Percentiles rank a stretch among this genome's conserved stretches.
Evolutionary conservation across 352 stramenopile genomes (phyloP).

Genomic region (Phytophthora ohioensis): DNA sequence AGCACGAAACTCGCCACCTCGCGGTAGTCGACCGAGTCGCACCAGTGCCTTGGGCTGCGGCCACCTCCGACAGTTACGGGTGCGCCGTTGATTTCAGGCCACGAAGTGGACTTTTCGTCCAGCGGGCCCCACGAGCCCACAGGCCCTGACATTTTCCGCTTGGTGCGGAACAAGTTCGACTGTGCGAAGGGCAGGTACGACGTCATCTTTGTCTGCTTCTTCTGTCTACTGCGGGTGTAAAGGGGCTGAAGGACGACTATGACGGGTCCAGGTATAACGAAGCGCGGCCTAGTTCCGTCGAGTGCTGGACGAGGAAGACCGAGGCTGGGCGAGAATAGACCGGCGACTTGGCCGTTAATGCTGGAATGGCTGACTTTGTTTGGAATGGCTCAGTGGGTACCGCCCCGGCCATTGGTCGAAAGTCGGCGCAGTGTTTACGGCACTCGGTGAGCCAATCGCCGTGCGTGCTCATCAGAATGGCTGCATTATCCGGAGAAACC

Average conservation of each 20-base stretch:
- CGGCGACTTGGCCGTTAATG: conserved; percentile 19
- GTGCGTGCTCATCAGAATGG: conserved; percentile 1
- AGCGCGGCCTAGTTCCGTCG: not conserved
- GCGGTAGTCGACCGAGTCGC: conserved; percentile 46
- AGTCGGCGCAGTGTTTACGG: not conserved
- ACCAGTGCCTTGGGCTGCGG: conserved; percentile 36
- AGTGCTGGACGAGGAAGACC: not conserved
- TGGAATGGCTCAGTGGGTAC: conserved; percentile 11
- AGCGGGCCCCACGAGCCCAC: conserved; percentile 43
- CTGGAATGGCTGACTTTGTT: conserved; percentile 20
- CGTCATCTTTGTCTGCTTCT: conserved; percentile 32
- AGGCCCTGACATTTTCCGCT: conserved; percentile 72
- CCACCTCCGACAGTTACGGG: conserved; percentile 25
- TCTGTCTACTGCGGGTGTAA: not conserved
- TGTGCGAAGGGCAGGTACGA: conserved; percentile 51
- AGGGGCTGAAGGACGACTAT: not conserved
- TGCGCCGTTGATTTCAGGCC: conserved; percentile 18
- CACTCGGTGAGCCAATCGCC: not conserved
- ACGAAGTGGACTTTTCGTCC: conserved; percentile 42
- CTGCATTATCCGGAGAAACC: not conserved
- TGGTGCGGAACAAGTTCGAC: conserved; percentile 47
- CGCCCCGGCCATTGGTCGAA: conserved; percentile 11
- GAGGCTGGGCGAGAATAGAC: conserved; percentile 23
- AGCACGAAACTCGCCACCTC: conserved; percentile 57
- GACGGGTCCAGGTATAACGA: not conserved